phyloP scores from a whole-genome alignment of 2,329 filamentous ascomycete genomes.

The Epichloe amarillans region DNA sequence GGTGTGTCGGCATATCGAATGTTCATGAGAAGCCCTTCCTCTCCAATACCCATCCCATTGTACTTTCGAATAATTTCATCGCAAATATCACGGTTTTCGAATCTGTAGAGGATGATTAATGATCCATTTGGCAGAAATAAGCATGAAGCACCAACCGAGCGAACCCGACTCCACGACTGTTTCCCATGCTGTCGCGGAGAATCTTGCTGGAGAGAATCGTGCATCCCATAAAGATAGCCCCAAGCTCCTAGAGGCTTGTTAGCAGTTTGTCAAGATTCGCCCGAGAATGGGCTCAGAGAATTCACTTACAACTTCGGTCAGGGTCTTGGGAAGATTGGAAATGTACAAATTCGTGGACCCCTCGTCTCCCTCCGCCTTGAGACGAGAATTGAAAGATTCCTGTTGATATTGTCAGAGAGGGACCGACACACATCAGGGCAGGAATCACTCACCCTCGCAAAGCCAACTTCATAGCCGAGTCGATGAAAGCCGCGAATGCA shows the following conservation, averaged over 20 bases:
- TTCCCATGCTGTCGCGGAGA: conserved; percentile 78
- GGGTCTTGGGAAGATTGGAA: conserved; percentile 83
- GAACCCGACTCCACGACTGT: conserved; percentile 94
- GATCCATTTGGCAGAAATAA: background rate
- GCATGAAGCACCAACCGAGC: conserved; percentile 53
- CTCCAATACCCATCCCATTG: conserved; percentile 64
- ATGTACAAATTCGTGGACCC: conserved; percentile 92
- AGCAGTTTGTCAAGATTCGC: background rate
- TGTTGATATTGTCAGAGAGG: conserved; percentile 24
- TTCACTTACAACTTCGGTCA: conserved; percentile 71
- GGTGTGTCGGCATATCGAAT: conserved; percentile 96
- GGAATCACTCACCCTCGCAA: conserved; percentile 58
- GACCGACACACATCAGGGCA: background rate
- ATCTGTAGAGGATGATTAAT: conserved; percentile 37
- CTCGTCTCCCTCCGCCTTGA: conserved; percentile 90
- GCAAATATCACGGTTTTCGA: conserved; percentile 78
- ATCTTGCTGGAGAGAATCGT: conserved; percentile 90
- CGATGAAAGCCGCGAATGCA: conserved; percentile 94
- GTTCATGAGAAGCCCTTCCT: conserved; percentile 73
- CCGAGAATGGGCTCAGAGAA: too few relatives aligned
- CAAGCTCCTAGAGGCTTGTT: conserved; percentile 45
- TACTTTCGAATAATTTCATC: conserved; percentile 80
- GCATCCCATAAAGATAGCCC: conserved; percentile 65
- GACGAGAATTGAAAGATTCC: conserved; percentile 96
- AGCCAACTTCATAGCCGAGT: conserved; percentile 93